These are phyloP conservation scores for Dictyostelium discoideum DNA, from an alignment of 78 protist species.

Conservation along the genomic window DNA sequence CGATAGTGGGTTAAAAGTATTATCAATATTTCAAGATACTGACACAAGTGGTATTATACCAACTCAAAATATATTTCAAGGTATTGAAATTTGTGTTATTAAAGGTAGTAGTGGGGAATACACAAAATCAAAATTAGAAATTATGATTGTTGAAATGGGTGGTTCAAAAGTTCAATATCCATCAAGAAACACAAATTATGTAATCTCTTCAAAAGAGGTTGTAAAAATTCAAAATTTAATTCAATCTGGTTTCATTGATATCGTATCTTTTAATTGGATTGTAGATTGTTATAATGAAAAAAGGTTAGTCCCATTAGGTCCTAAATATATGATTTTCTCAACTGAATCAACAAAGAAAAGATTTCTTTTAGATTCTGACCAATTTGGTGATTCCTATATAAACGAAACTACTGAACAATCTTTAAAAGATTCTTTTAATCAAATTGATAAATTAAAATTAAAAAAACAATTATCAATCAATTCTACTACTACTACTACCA, in stretches of 20 bases:
- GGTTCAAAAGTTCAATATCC: conserved; percentile 83
- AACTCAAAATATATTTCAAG: conserved; percentile 21
- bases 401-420: conserved; percentile 6
- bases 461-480: neutral
- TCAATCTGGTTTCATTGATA: conserved; percentile 31
- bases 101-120: conserved; percentile 34
- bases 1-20: neutral
- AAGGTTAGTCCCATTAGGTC: conserved; percentile 72
- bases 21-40: conserved; percentile 60
- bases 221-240: conserved; percentile 79
- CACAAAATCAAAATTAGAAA: conserved; percentile 66
- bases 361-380: conserved; percentile 55
- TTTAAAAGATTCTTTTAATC: conserved; percentile 54
- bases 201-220: conserved; percentile 27
- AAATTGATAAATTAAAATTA: conserved; percentile 34
- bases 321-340: conserved; percentile 80
- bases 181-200: neutral
- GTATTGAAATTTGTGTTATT: conserved; percentile 75
- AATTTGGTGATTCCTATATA: conserved; percentile 78
- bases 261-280: conserved; percentile 65
- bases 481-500: neutral
- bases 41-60: conserved; percentile 44
- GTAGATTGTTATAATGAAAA: conserved; percentile 34
- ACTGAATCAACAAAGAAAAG: conserved; percentile 29
- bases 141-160: conserved; percentile 74